Percentiles rank a stretch among this genome's conserved stretches.
Evolutionary conservation across 2,329 filamentous ascomycete species (phyloP).

Genomic region (Trichoderma koningiopsis): DNA sequence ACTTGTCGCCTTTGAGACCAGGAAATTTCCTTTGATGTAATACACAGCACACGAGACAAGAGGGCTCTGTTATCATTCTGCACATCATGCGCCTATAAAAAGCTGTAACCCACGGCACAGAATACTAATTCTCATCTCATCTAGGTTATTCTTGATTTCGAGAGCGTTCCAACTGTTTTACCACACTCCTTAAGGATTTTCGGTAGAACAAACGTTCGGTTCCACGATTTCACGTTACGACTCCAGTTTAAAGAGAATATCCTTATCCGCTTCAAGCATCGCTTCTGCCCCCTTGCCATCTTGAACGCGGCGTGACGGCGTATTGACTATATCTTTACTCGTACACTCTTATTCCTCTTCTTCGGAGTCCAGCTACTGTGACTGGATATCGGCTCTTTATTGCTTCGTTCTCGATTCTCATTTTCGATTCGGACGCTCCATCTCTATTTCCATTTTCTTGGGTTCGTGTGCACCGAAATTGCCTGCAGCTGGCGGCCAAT

Average conservation of each 20-base stretch:
- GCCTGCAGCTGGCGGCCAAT: not conserved
- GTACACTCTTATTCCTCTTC: constrained; percentile 37
- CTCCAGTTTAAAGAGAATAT: constrained; percentile 32
- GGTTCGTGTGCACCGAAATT: not conserved
- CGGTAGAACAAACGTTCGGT: constrained; percentile 42
- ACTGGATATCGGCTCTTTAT: constrained; percentile 41
- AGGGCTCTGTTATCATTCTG: not conserved
- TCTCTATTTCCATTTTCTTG: constrained; percentile 20
- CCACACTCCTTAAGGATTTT: constrained; percentile 46
- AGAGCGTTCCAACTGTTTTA: constrained; percentile 44
- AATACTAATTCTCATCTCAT: constrained; percentile 31
- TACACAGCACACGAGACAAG: not conserved
- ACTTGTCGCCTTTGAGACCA: not conserved
- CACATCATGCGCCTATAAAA: not conserved
- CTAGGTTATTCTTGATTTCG: constrained; percentile 47
- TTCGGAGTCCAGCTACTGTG: constrained; percentile 41
- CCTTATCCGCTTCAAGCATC: constrained; percentile 27
- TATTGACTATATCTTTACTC: constrained; percentile 42
- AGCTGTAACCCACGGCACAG: not conserved
- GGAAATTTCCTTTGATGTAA: not conserved
- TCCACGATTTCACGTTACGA: constrained; percentile 34
- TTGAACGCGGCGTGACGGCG: constrained; percentile 45
- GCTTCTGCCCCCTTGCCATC: constrained; percentile 35
- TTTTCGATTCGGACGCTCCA: constrained; percentile 34
- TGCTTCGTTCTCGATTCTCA: constrained; percentile 39